Base-by-base conservation (phyloP, 345 rosid species). In the Salix suchowensis region DNA sequence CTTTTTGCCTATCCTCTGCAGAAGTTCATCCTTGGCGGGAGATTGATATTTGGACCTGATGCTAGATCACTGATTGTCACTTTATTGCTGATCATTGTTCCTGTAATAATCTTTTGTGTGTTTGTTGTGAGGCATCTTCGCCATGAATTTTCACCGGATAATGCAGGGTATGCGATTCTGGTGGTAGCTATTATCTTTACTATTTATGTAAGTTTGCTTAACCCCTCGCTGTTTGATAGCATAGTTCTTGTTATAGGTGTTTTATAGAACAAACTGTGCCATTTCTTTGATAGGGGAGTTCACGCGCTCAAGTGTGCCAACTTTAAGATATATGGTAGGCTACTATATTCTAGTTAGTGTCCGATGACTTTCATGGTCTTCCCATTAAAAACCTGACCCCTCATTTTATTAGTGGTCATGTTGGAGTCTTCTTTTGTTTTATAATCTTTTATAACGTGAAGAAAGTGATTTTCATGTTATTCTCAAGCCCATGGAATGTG, bases 31-130 rank as follows among this genome's bases (percentile, higher is more conserved):
- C 83, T 96, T 81, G 89, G 90, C 81, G 99, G 98, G 81, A 92
- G 99, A 81, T 81, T 96, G 86, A 90, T 96, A 74, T 96, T 96
- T 82, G 99, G 99, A 67, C 99, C 99, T 71, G 98, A 96, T 90
- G 97, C 97, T 65, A 88, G 74, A 81, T 93, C 98, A 60, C 78
- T 96, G 68, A 83, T 91, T 68, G 85, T 84, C 74, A 96, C 99
- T 42, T 83, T 96, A 68, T 84, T 89, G 66, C 84, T 96, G 82
- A 87, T 93, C 88, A 86, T 86, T 65, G 86, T 84, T 75, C 98
- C 98, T 5, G 87, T 91, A 74, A 64, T 88, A 72, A 76, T 92
- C 83, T 96, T 96, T 87, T 93, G 91, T 80, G 90, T 89, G 65
- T 93, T 93, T 79, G 98, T 96, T 32, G 98, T 92, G 1, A 84